Base-by-base conservation (phyloP, 257 asterid genomes). In the Lycium barbarum region DNA sequence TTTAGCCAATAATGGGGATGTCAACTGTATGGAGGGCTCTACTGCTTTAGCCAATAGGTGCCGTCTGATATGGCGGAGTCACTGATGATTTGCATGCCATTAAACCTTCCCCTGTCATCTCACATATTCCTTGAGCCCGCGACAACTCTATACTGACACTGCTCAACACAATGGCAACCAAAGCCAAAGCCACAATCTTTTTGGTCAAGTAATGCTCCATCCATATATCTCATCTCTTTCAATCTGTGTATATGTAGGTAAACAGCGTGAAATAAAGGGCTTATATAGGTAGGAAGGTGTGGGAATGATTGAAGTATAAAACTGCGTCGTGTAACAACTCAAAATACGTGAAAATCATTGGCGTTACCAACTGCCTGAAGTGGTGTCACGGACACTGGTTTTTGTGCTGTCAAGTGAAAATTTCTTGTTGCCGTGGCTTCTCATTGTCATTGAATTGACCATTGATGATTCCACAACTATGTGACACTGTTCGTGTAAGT, bases 51-150 rank as follows among this genome's bases (percentile, higher is more conserved):
- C 33, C 33, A 26, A 92, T 61, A 1, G 98, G 98, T 0, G 88
- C 86, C 80, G 68, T 86, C 51, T 40, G 45, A 2, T 5, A 40
- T 40, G 45, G 3, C 45, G 2, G 33, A 26, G 5, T 40, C 45
- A 40, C 45, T 2, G 93, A 91, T 0, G 95, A 91, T 84, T 81
- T 91, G 88, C 98, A 93, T 3, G 93, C 92, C 74, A 62, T 76
- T 0, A 93, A 84, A 0, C 94, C 97, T 6, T 92, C 89, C 79
- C 91, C 92, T 57, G 90, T 83, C 92, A 93, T 91, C 88, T 91
- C 89, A 68, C 97, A 94, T 83, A 94, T 40, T n/a, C 7, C 26
- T 73, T 45, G 80, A 20, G 79, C 54, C n/a, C 38, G 35, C 35
- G 4, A 43, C 36, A 43, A 33, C 80, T 72, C 80, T 45, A 61